Conservation (phyloP, 1,284 basidiomycete species). For the Kwoniella shivajii region DNA sequence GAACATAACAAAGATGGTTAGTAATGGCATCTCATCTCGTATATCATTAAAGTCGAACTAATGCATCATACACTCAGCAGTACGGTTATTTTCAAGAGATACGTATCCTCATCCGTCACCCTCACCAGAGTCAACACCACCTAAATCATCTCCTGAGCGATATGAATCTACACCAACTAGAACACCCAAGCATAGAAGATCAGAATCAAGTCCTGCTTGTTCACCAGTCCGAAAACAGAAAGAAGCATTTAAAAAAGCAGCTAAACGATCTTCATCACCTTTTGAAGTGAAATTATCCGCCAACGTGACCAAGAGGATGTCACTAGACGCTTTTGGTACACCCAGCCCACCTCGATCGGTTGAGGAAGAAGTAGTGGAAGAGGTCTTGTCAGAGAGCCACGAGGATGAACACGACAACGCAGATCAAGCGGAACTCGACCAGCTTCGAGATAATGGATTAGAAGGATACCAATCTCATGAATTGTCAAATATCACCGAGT, state of each 20-base stretch:
- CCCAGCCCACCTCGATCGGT: constrained; percentile 13
- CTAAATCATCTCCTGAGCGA: background rate
- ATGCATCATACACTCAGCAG: too few relatives aligned
- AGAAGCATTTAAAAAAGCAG: constrained; percentile 12
- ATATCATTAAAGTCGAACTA: too few relatives aligned
- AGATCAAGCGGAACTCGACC: background rate
- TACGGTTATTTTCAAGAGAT: constrained; percentile 41
- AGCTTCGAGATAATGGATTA: background rate
- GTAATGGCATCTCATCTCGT: background rate
- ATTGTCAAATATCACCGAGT: constrained; percentile 28
- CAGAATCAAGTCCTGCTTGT: constrained; percentile 14
- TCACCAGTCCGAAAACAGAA: constrained; percentile 14
- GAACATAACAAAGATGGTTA: constrained; percentile 28
- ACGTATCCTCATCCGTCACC: constrained; percentile 19
- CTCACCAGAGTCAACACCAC: background rate
- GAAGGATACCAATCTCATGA: constrained; percentile 11
- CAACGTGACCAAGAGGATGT: constrained; percentile 40
- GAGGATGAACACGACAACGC: background rate
- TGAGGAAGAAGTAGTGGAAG: constrained; percentile 10
- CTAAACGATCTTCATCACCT: constrained; percentile 36
- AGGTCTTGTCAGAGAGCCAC: constrained; percentile 1
- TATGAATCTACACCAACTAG: background rate
- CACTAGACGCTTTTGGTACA: constrained; percentile 40
- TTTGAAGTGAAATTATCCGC: constrained; percentile 43
- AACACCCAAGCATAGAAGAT: constrained; percentile 13